Conservation (phyloP, 805 yeast species). For the Metschnikowia matae region DNA sequence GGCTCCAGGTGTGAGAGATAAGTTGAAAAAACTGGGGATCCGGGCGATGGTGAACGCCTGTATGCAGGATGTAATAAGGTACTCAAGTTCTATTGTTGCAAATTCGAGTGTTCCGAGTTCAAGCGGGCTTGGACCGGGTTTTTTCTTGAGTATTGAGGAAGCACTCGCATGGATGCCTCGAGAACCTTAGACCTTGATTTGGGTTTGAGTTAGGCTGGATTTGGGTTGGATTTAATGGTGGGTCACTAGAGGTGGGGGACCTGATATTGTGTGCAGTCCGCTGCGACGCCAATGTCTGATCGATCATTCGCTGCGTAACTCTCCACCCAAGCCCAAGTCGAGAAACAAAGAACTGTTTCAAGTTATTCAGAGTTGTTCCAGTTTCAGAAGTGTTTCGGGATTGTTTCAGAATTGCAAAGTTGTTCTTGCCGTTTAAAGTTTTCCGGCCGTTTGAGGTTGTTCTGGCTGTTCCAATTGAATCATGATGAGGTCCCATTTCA, state of each 20-base stretch:
- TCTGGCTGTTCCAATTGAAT: too few species aligned
- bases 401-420: too few species aligned
- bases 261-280: background rate
- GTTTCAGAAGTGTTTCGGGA: too few species aligned
- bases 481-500: background rate
- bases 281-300: background rate
- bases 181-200: background rate
- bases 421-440: background rate
- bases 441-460: background rate
- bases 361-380: too few species aligned
- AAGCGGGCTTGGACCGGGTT: slow-evolving; percentile 24
- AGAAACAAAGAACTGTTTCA: too few species aligned
- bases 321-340: background rate
- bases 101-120: background rate
- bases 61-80: slow-evolving; percentile 1
- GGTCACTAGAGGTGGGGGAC: background rate
- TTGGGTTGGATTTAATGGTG: background rate
- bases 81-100: background rate
- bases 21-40: slow-evolving; percentile 57
- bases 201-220: too few species aligned
- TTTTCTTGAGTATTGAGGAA: slow-evolving; percentile 51
- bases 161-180: slow-evolving; percentile 35
- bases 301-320: background rate
- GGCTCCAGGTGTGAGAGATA: slow-evolving; percentile 41
- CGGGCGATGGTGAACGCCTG: slow-evolving; percentile 22